A percentile compares a stretch with the other conserved stretches of the same genome.
Conservation (phyloP, 2,329 filamentous ascomycete genomes). For the Ophiostoma sp. region DNA sequence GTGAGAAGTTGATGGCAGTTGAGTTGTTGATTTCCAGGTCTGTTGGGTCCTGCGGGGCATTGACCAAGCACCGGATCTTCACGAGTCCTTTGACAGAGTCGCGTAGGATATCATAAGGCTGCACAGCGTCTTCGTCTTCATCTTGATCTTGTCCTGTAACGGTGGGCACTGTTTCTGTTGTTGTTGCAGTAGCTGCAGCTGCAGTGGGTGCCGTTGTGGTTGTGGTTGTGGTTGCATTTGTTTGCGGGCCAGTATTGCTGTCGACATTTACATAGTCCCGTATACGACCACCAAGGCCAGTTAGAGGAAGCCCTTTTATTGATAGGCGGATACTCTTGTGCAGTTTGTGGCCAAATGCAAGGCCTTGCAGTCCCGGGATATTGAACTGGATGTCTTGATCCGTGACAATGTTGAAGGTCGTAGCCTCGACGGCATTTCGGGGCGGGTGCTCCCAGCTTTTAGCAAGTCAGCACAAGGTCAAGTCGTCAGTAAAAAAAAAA, state of each 20-base stretch:
- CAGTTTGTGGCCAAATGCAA: constrained; percentile 19
- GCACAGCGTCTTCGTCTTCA: background rate
- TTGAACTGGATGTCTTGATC: constrained; percentile 14
- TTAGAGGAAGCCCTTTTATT: constrained; percentile 18
- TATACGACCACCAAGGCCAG: constrained; percentile 17
- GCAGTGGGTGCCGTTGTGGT: background rate
- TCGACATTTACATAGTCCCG: background rate
- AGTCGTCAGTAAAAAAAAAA: background rate
- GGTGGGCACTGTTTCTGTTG: background rate
- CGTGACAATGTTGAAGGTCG: background rate
- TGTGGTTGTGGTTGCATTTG: background rate
- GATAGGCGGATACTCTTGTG: constrained; percentile 8
- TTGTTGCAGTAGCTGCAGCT: background rate
- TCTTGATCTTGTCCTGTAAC: background rate
- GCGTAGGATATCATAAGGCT: background rate
- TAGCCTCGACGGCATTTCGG: background rate
- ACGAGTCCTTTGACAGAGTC: constrained; percentile 16
- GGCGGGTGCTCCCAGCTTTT: constrained; percentile 17
- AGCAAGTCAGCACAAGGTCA: background rate
- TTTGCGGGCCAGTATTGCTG: background rate
- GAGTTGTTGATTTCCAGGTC: background rate
- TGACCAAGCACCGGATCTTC: background rate
- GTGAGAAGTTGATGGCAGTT: background rate
- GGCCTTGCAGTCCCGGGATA: constrained; percentile 20
- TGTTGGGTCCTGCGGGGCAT: background rate